Percentiles rank a stretch among this genome's conserved stretches.
Evolutionary conservation across 208 protist genomes (phyloP).

Genomic region (Wallacemonas sp.): DNA sequence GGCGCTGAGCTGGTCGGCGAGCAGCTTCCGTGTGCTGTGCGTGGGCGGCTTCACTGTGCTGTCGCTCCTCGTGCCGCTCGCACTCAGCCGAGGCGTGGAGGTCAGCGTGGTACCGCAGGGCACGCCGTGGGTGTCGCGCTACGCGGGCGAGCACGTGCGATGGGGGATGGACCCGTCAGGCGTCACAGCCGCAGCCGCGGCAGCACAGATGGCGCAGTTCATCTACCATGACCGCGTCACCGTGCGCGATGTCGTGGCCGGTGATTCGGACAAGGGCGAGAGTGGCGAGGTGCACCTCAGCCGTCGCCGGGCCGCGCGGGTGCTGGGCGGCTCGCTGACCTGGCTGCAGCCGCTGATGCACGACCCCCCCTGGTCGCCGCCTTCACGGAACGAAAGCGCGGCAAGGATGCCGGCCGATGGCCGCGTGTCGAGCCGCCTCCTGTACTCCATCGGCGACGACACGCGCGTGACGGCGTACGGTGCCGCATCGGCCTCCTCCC

Average conservation of each 20-base stretch:
- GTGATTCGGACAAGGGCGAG: too few relatives aligned
- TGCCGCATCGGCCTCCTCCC: not conserved
- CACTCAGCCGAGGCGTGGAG: constrained; percentile 15
- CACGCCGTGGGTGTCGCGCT: constrained; percentile 25
- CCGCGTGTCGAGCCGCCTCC: not conserved
- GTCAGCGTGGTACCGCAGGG: constrained; percentile 15
- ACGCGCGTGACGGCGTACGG: constrained; percentile 18
- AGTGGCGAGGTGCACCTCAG: too few relatives aligned
- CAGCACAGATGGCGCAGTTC: too few relatives aligned
- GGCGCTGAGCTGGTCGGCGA: constrained; percentile 28
- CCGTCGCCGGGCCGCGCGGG: too few relatives aligned
- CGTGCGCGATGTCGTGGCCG: not conserved
- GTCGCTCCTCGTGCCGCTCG: constrained; percentile 1
- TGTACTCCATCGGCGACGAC: constrained; percentile 29
- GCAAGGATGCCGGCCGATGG: too few relatives aligned
- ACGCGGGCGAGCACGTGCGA: constrained; percentile 31
- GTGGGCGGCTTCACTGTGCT: constrained; percentile 24
- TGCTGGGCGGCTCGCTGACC: not conserved
- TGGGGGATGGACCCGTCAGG: constrained; percentile 26
- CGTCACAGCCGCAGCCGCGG: too few relatives aligned
- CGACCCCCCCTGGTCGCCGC: too few relatives aligned
- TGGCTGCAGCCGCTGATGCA: not conserved
- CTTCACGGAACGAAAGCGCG: too few relatives aligned
- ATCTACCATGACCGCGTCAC: not conserved
- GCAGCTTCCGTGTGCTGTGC: constrained; percentile 35